Base-by-base conservation (phyloP, 768 basidiomycete species). In the Rickenella mellea region DNA sequence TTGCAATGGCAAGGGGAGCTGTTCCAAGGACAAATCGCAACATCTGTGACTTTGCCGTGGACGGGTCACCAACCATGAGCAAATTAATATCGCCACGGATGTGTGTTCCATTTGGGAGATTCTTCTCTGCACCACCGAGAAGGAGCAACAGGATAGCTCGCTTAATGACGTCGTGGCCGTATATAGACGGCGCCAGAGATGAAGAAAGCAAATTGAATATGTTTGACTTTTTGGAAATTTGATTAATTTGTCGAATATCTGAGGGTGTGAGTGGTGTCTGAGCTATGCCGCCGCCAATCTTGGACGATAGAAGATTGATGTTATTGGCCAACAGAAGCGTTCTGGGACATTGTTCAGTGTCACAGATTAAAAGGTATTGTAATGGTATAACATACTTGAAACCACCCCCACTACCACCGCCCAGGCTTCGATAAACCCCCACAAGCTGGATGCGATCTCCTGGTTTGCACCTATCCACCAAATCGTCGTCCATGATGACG, bases 11-110 rank as follows among this genome's bases (percentile, higher is more conserved):
- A 33, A 99, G 69, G 24, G 94, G 94, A 4, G 96, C 96, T 6
- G 89, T 98, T 50, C 87, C 82, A 47, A 99, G 76, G 37, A 99
- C 88, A 59, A 99, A 98, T 42, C 96, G 84, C 40, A 99, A 73
- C 55, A 99, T 68, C 58, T 99, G 96, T 28, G 85, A 89, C 66
- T 99, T 99, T 15, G 96, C 96, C 0, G 96, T 99, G n/a, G 84
- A 88, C 7, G 96, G 96, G 63, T 99, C 96, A 47, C 96, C 96
- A 45, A 99, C 93, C 94, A 99, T 98, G 53, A 99, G 78, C 56
- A 98, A 71, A 64, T 99, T 99, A 73, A 99, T 98, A 62, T 99
- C 96, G 33, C 96, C 96, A 70, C 96, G 83, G 56, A 98, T 94
- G 58, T 98, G 96, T 1, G 96, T 97, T 40, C 96, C 94, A 57